Percentiles rank a stretch among this genome's conserved stretches.
Evolutionary conservation across 2,329 filamentous ascomycete species (phyloP).

Genomic region (Pseudogymnoascus sp.): DNA sequence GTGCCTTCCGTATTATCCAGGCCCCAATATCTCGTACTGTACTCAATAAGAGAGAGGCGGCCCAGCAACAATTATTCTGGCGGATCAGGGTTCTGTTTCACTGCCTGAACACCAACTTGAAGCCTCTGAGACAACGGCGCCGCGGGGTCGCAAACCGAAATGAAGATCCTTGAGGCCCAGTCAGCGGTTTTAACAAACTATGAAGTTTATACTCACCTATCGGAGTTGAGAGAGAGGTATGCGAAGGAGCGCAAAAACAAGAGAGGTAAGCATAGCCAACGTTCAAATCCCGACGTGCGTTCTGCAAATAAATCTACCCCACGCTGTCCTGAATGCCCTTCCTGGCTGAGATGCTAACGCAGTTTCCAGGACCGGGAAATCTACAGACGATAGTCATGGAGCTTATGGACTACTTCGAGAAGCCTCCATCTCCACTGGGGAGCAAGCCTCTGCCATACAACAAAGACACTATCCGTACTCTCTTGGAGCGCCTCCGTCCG

Average conservation of each 20-base stretch:
- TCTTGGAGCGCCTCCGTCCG: constrained; percentile 46
- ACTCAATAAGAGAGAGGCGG: background rate
- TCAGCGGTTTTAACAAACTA: constrained; percentile 63
- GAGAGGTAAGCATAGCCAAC: constrained; percentile 24
- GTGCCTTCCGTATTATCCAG: background rate
- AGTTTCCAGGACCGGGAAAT: constrained; percentile 40
- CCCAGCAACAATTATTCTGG: background rate
- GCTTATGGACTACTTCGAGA: constrained; percentile 55
- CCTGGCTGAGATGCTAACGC: background rate
- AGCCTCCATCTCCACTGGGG: constrained; percentile 45
- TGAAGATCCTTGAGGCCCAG: constrained; percentile 67
- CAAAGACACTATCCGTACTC: constrained; percentile 40
- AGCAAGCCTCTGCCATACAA: constrained; percentile 35
- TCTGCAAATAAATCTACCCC: background rate
- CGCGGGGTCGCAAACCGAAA: constrained; percentile 23
- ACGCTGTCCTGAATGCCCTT: background rate
- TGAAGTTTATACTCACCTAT: constrained; percentile 61
- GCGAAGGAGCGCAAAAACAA: constrained; percentile 31
- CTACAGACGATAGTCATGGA: constrained; percentile 55
- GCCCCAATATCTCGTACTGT: background rate
- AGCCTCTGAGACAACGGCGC: background rate
- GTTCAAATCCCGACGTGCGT: constrained; percentile 6
- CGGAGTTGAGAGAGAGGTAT: constrained; percentile 45
- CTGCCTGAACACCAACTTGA: background rate
- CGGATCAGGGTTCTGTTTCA: background rate